Percentiles rank a stretch among this genome's conserved stretches.
Evolutionary conservation across 139 green algal genomes (phyloP).

Genomic region (Asterochloris erici): DNA sequence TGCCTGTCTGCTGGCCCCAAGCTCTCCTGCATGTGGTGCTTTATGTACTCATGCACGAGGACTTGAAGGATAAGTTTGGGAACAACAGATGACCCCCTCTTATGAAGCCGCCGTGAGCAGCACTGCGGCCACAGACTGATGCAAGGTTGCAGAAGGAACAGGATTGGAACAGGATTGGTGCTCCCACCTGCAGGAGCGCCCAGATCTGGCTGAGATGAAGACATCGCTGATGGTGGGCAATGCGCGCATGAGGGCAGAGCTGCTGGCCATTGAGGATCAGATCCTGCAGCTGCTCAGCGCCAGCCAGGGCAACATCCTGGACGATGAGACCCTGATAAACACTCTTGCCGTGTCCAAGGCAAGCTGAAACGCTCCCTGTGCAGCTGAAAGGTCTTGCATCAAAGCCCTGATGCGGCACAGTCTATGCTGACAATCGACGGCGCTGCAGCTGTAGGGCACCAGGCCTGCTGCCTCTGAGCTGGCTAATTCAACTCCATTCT

Average conservation of each 20-base stretch:
- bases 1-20: no score
- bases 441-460: no score
- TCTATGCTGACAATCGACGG: no score
- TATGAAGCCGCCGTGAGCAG: no score
- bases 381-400: no score
- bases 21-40: no score
- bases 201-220: constrained; percentile 64
- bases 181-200: constrained; percentile 46
- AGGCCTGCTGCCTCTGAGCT: no score
- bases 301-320: constrained; percentile 82
- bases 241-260: constrained; percentile 82
- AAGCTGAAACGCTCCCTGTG: no score
- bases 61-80: no score
- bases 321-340: constrained; percentile 87
- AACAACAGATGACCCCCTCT: no score
- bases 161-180: background rate
- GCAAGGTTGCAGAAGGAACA: background rate
- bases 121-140: background rate
- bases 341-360: constrained; percentile 84
- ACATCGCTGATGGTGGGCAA: constrained; percentile 74
- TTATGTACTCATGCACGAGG: no score
- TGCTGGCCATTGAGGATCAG: constrained; percentile 70
- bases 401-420: no score
- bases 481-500: background rate
- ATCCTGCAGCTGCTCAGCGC: constrained; percentile 85